Percentiles rank a stretch among this genome's conserved stretches.
phyloP scores from a whole-genome alignment of 2,329 filamentous ascomycete species.

The Meredithiella fracta region DNA sequence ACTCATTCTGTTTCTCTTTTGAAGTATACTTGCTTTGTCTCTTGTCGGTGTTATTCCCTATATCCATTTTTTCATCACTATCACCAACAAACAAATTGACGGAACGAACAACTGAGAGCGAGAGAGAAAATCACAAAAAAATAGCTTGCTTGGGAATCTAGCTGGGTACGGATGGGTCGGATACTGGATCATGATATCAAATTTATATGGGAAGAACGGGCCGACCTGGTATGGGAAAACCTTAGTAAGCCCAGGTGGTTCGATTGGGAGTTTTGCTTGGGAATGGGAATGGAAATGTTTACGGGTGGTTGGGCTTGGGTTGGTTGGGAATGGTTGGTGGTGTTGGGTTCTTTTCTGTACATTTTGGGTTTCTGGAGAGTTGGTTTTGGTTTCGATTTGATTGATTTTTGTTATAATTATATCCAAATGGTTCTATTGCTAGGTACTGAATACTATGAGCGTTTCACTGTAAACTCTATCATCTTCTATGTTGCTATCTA shows the following conservation, averaged over 20 bases:
- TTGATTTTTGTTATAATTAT: neutral
- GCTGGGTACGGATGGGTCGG: neutral
- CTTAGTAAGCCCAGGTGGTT: neutral
- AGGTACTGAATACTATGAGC: neutral
- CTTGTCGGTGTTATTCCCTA: slow-evolving; percentile 6
- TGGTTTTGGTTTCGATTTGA: neutral
- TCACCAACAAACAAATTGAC: no score
- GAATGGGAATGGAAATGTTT: no score
- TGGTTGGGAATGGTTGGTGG: neutral
- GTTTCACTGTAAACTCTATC: neutral
- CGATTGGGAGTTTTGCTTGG: neutral
- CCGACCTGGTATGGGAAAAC: no score
- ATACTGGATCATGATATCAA: neutral
- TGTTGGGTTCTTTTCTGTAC: neutral
- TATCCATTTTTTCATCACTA: no score
- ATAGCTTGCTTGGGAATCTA: neutral
- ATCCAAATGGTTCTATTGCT: neutral
- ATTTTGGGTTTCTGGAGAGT: neutral
- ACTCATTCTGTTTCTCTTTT: slow-evolving; percentile 6
- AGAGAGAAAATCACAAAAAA: neutral
- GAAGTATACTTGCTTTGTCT: slow-evolving; percentile 9
- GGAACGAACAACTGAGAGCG: neutral
- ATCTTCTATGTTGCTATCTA: no score
- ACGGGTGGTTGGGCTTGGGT: no score
- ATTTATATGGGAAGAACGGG: neutral